Evolutionary conservation across 306 rosid species (phyloP).

Genomic region (Arachis stenosperma): DNA sequence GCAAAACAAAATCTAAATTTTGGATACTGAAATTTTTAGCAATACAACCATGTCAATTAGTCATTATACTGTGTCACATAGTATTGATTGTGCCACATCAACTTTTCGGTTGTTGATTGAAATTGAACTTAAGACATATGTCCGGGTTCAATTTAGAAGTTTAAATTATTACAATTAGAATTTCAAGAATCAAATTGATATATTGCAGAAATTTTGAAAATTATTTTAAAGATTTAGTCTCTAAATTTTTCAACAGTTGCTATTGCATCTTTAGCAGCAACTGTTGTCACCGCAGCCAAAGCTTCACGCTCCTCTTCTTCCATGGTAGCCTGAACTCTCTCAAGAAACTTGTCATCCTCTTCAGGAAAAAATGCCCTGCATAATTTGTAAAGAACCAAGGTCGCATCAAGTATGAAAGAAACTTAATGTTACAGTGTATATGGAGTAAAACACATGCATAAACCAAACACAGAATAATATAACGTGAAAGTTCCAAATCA

Average conservation of each 20-base stretch:
- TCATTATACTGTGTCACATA: too few species aligned
- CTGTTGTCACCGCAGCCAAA: slow-evolving; percentile 77
- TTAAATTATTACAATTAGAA: too few species aligned
- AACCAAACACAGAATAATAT: too few species aligned
- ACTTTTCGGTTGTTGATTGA: too few species aligned
- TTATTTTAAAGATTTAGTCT: background rate
- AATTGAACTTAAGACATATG: too few species aligned
- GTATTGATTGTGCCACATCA: too few species aligned
- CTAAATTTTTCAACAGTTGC: slow-evolving; percentile 82
- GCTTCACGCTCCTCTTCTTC: slow-evolving; percentile 96
- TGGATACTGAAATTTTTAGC: too few species aligned
- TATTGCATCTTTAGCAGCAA: slow-evolving; percentile 84
- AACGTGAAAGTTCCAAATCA: too few species aligned
- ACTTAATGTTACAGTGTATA: slow-evolving; percentile 4
- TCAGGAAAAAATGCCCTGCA: slow-evolving; percentile 92
- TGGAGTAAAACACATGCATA: too few species aligned
- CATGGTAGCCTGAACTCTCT: slow-evolving; percentile 80
- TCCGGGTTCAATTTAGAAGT: too few species aligned
- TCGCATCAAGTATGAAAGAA: slow-evolving; percentile 13
- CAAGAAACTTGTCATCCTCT: slow-evolving; percentile 88
- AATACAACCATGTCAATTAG: background rate
- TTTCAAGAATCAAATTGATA: too few species aligned
- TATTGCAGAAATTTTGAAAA: too few species aligned
- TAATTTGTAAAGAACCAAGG: slow-evolving; percentile 25
- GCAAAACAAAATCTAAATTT: background rate